A percentile compares a stretch with the other conserved stretches of the same genome.
phyloP scores from a whole-genome alignment of 352 stramenopile genomes.

The Globisporangium okanoganense region DNA sequence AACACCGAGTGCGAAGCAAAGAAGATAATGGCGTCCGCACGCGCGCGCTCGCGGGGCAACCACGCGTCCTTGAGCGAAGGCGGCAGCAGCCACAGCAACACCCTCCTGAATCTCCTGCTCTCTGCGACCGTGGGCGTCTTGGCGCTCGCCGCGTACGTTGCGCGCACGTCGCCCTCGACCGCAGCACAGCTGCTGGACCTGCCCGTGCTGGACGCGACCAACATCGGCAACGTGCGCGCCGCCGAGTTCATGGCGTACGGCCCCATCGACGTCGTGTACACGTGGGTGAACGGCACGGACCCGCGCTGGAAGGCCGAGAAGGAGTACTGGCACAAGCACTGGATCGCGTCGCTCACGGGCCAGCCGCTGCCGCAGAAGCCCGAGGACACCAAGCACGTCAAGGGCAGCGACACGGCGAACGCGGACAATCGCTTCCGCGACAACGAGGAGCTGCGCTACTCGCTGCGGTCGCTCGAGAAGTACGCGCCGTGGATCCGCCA shows the following conservation, averaged over 20 bases:
- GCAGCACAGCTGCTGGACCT: constrained; percentile 9
- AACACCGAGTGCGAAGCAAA: too few species aligned
- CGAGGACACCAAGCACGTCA: constrained; percentile 37
- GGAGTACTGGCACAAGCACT: constrained; percentile 87
- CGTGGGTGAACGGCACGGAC: constrained; percentile 95
- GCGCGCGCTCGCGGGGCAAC: constrained; percentile 14
- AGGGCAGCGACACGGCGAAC: constrained; percentile 69
- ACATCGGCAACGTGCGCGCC: constrained; percentile 64
- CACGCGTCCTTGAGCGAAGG: not conserved
- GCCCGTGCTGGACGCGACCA: constrained; percentile 20
- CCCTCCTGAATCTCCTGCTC: not conserved
- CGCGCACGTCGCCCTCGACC: constrained; percentile 1
- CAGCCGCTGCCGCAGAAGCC: constrained; percentile 63
- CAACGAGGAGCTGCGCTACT: constrained; percentile 93
- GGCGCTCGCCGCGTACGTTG: constrained; percentile 11
- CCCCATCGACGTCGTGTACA: constrained; percentile 95
- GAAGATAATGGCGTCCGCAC: constrained; percentile 18
- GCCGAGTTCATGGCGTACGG: constrained; percentile 65
- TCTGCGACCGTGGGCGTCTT: constrained; percentile 1
- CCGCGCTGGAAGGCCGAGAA: constrained; percentile 89
- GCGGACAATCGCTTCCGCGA: constrained; percentile 92
- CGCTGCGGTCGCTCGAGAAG: constrained; percentile 90
- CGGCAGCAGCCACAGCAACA: not conserved
- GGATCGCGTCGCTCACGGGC: constrained; percentile 80
- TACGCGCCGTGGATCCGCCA: constrained; percentile 94